Evolutionary conservation across 805 yeast genomes (phyloP), one percentile per base, ranked within the genome.

Genomic region (Blastobotrys chiropterorum): DNA sequence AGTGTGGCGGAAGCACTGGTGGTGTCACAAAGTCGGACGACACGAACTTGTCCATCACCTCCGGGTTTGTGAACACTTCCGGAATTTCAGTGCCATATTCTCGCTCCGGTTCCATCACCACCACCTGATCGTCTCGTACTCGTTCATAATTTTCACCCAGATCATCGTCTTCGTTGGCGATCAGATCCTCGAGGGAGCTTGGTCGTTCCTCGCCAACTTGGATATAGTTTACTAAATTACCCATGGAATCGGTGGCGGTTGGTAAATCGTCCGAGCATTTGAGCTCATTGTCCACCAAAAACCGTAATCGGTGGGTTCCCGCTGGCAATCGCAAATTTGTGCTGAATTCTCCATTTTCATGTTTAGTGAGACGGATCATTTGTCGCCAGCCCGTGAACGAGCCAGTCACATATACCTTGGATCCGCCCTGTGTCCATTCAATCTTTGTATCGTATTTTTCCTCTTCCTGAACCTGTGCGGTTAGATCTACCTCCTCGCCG

Each of bases 301-400:
- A 90, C 64, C 96, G 79, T 69, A 90, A 86, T 58, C 97, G 73
- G 66, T 90, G 97, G 0, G 96, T 90, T 3, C 97, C 97, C 4
- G 84, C 81, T 0, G 96, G 96, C 20, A 69, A 62, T 53, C 66
- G 65, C 31, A 69, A 55, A n/a, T 63, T 62, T 2, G 66, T 66
- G 7, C 56, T 57, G 50, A 69, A 69, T 39, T 49, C 58, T 38
- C 61, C 63, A 43, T 57, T 54, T n/a, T 70, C 81, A 7, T 72
- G 73, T 16, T 52, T 46, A 30, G 77, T 77, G 61, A 94, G 72
- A 40, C 95, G 95, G 63, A 92, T 90, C 98, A 94, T 92, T 69
- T 90, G 92, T 59, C 97, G 76, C 98, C 99, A 94, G 2, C 96
- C 97, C 0, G 99, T 94, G 70, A 92, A 92, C 0, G 97, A 86